phyloP scores from a whole-genome alignment of 441 rosid genomes.

The Arabidopsis hybrid region DNA sequence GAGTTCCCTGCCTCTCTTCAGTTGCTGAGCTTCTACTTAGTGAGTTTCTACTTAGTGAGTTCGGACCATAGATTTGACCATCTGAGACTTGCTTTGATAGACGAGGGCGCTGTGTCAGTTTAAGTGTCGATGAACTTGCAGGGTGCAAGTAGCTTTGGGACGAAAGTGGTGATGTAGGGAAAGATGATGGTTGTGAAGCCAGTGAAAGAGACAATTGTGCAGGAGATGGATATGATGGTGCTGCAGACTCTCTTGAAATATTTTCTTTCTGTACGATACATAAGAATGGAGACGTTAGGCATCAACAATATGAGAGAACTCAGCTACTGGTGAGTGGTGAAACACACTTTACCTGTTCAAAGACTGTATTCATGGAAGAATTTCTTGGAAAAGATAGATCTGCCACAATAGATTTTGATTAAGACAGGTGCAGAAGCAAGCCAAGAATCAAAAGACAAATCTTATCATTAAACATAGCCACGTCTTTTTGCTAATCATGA shows the following conservation, averaged over 20 bases:
- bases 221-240: constrained; percentile 58
- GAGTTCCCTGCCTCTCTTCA: constrained; percentile 58
- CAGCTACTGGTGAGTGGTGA: constrained; percentile 15
- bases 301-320: constrained; percentile 33
- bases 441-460: constrained; percentile 24
- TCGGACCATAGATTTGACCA: constrained; percentile 50
- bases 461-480: constrained; percentile 25
- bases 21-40: constrained; percentile 54
- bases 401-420: constrained; percentile 49
- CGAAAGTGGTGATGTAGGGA: constrained; percentile 57
- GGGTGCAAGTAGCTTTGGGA: constrained; percentile 61
- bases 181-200: constrained; percentile 76
- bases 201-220: constrained; percentile 60
- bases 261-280: constrained; percentile 56
- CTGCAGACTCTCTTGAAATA: constrained; percentile 54
- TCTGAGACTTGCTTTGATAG: constrained; percentile 58
- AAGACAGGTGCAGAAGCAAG: constrained; percentile 27
- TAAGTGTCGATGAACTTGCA: constrained; percentile 54
- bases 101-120: constrained; percentile 53
- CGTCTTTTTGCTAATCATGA: background rate
- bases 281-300: constrained; percentile 25
- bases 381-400: constrained; percentile 73
- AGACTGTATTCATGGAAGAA: constrained; percentile 61
- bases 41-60: constrained; percentile 63
- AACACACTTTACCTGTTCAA: constrained; percentile 69